Evolutionary conservation across 1,284 basidiomycete genomes (phyloP), one percentile per base, ranked within the genome.

Genomic region (Trametes polyzona): DNA sequence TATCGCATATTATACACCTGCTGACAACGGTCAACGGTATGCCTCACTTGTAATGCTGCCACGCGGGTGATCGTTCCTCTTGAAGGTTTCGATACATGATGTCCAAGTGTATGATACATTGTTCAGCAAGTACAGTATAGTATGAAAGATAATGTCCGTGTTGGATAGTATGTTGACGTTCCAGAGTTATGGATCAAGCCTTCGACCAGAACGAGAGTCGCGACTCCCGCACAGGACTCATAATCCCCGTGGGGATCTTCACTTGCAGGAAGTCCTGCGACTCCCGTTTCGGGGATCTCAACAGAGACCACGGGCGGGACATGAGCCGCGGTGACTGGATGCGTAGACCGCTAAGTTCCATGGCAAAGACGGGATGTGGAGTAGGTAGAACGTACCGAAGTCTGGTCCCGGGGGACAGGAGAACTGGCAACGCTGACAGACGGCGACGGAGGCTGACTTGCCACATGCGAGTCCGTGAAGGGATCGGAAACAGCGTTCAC

Each of bases 191-290:
- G 16, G 32, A 44, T 50, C 42, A 62, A n/a, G 58, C 36, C 24
- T 61, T 58, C 6, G 62, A 49, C 65, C 65, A 66, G 19, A 63
- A 49, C 12, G 52, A 27, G 4, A 49, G 57, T 27, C 56, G 57
- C 12, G 52, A 40, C 26, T 61, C 62, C 32, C 37, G 29, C 35
- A 60, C 29, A 33, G 64, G 62, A 17, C 56, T 65, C 43, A 65
- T 52, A 12, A 56, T 26, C 1, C 61, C 53, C 2, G 47, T 52
- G 4, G 66, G 63, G 21, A 67, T 67, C n/a, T 63, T 54, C 30
- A 65, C 64, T 9, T 65, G 59, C 17, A 66, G 29, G 37, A 61
- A 62, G 46, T 65, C 57, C 14, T 41, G 42, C 9, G 48, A 37
- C 12, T 36, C 23, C 12, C 40, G 46, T 19, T 43, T 55, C 2